Conservation (phyloP, 768 basidiomycete genomes). For the Clathrus columnatus region DNA sequence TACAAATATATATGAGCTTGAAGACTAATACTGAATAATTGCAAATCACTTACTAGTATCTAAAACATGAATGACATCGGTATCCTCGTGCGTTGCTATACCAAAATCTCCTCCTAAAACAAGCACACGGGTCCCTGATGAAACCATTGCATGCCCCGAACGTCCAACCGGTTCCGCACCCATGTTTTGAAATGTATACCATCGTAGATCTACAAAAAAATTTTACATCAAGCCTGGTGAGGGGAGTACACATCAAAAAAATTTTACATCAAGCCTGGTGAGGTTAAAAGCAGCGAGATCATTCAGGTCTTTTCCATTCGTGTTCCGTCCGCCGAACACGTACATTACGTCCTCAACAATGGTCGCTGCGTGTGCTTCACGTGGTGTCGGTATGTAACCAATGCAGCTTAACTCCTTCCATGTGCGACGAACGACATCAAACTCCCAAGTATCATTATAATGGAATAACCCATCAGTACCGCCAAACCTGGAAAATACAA, state of each 20-base stretch:
- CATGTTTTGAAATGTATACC: conserved; percentile 99
- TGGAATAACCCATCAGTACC: conserved; percentile 98
- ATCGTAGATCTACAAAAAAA: conserved; percentile 67
- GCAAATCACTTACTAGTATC: conserved; percentile 87
- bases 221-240: not conserved
- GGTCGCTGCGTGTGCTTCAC: conserved; percentile 95
- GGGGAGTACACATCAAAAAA: conserved; percentile 36
- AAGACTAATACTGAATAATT: too few relatives aligned
- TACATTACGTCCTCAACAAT: conserved; percentile 97
- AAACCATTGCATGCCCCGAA: conserved; percentile 98
- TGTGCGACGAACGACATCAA: conserved; percentile 65
- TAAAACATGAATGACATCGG: conserved; percentile 75
- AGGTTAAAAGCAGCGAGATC: conserved; percentile 97
- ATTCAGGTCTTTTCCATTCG: conserved; percentile 91
- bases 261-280: conserved; percentile 41
- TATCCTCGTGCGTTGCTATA: conserved; percentile 67
- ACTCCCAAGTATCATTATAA: conserved; percentile 98
- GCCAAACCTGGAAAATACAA: conserved; percentile 62
- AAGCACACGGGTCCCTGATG: conserved; percentile 78
- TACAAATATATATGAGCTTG: conserved; percentile 22
- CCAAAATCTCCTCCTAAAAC: conserved; percentile 91
- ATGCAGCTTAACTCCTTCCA: conserved; percentile 98
- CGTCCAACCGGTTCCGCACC: conserved; percentile 88
- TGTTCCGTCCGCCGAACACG: conserved; percentile 92
- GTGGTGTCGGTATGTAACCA: conserved; percentile 89